Evolutionary conservation across 495 filamentous ascomycete species (phyloP), one percentile per base, ranked within the genome.

Genomic region (Sordaria brevicollis): DNA sequence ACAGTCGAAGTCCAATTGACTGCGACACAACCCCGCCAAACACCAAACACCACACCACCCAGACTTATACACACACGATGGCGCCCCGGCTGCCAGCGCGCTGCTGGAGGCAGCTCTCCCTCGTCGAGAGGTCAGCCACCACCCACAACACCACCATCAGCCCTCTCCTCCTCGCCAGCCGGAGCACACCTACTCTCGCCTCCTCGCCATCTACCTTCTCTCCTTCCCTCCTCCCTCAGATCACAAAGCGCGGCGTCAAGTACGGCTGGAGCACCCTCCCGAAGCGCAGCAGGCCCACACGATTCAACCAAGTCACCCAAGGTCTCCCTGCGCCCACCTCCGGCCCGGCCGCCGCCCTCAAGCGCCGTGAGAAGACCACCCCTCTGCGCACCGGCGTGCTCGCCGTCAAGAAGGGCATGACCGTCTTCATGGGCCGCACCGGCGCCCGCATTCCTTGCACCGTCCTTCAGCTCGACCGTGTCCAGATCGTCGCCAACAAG

Each of bases 381-480:
- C 94, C 95, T 0, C 81, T 91, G 38, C 90, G 95, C 0, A 89
- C 92, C 35, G 95, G 95, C 38, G 89, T 89, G 21, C 84, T 98
- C 35, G 92, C 90, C 8, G 86, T 89, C 76, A 99, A 99, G 82
- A 93, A 92, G 80, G 95, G 95, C 76, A 97, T 99, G 91, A 96
- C 92, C 13, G 94, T 91, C 67, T 81, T 97, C 71, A 97, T 90
- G 84, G 90, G 92, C 75, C 85, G 86, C 68, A 89, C 91, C 36
- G 94, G 93, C 34, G 86, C 85, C 69, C 90, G 95, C 66, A 89
- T 86, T 67, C 84, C 94, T 39, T 96, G 93, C 82, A 99, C 95
- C 9, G 92, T 99, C 67, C 87, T 99, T 39, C 95, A 98, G 81
- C 85, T 99, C 72, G 95, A 99, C 80, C 86, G 93, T 65, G 92